Percentiles rank a stretch among this genome's conserved stretches.
phyloP scores from a whole-genome alignment of 305 asterid genomes.

The Fraxinus floribunda region DNA sequence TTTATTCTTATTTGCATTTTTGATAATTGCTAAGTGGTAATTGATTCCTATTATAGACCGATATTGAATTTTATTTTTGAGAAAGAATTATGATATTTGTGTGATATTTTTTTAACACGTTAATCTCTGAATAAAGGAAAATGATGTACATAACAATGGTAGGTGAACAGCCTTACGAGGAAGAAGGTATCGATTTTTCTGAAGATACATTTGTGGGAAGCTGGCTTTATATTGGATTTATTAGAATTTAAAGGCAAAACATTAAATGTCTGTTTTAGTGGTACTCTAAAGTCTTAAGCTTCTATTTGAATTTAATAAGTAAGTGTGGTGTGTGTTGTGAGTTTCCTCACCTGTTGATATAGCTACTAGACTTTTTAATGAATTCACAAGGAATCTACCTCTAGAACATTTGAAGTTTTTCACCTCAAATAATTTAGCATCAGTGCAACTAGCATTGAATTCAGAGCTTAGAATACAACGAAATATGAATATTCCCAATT shows the following conservation, averaged over 20 bases:
- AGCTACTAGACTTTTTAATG: not conserved
- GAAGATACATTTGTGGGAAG: not conserved
- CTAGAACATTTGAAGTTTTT: not conserved
- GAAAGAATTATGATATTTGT: not conserved
- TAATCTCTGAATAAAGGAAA: not conserved
- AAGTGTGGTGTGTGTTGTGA: not conserved
- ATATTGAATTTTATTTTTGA: not conserved
- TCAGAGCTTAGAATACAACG: not conserved
- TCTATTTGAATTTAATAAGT: not conserved
- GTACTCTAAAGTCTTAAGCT: not conserved
- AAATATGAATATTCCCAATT: not conserved
- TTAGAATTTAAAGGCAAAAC: not conserved
- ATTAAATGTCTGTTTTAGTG: not conserved
- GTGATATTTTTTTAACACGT: not conserved
- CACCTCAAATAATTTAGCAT: not conserved
- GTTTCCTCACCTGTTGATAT: not conserved
- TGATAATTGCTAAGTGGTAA: not conserved
- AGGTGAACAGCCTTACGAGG: not conserved
- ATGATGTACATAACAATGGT: slow-evolving; percentile 4
- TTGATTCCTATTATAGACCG: not conserved
- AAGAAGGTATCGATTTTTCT: not conserved
- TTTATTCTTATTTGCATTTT: not conserved
- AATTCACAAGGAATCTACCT: not conserved
- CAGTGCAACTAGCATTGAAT: not conserved
- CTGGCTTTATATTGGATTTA: slow-evolving; percentile 1